phyloP scores from a whole-genome alignment of 78 protist species.

The Isochrysis galbana region DNA sequence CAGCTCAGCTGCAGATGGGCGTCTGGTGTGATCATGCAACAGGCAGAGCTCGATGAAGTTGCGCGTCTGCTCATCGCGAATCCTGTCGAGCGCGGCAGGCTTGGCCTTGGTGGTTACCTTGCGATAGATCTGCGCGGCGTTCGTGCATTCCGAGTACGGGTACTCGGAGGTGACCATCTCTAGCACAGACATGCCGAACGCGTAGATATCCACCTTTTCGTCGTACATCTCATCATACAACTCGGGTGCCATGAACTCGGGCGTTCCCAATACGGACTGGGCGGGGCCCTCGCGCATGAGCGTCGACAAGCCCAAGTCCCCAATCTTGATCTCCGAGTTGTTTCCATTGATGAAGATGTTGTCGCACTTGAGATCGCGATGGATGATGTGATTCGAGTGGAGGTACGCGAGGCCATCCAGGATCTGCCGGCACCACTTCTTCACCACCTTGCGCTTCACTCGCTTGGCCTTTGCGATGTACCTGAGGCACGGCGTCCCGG shows the following conservation, averaged over 20 bases:
- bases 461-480: constrained; percentile 9
- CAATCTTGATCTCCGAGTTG: constrained; percentile 83
- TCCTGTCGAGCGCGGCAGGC: constrained; percentile 48
- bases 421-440: constrained; percentile 72
- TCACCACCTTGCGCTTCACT: constrained; percentile 47
- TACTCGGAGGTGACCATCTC: constrained; percentile 87
- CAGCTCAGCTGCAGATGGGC: constrained; percentile 50
- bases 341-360: constrained; percentile 90
- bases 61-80: constrained; percentile 33
- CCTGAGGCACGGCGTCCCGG: not conserved
- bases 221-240: constrained; percentile 81
- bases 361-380: constrained; percentile 95
- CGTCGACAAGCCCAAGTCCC: constrained; percentile 91
- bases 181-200: constrained; percentile 91
- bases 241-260: constrained; percentile 96
- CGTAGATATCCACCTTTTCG: constrained; percentile 85
- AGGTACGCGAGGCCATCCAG: constrained; percentile 77
- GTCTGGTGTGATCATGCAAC: not conserved
- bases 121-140: constrained; percentile 70
- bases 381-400: constrained; percentile 80
- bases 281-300: not conserved
- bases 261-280: constrained; percentile 71
- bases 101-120: constrained; percentile 49
- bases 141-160: constrained; percentile 87
- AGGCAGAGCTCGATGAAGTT: constrained; percentile 62